Evolutionary conservation across 108 stramenopile species (phyloP).

Genomic region (Fragilariopsis cylindrus): DNA sequence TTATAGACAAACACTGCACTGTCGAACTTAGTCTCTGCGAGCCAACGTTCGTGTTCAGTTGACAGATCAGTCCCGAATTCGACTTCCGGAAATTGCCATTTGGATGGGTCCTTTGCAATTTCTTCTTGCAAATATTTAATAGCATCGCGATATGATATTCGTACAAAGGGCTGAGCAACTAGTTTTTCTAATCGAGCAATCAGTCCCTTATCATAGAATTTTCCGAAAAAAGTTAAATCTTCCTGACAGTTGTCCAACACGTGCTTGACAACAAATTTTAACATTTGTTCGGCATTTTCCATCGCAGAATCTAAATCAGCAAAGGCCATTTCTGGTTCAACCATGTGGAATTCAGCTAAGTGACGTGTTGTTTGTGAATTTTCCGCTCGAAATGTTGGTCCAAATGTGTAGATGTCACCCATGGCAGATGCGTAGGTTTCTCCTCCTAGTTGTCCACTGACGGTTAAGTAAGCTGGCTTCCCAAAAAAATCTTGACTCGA

Average conservation of each 20-base stretch:
- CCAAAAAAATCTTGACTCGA: slow-evolving; percentile 94
- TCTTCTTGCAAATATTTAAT: slow-evolving; percentile 91
- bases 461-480: slow-evolving; percentile 93
- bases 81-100: slow-evolving; percentile 97
- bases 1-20: slow-evolving; percentile 97
- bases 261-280: slow-evolving; percentile 85
- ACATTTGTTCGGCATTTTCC: slow-evolving; percentile 96
- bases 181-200: slow-evolving; percentile 74
- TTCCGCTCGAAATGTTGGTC: slow-evolving; percentile 99
- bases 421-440: slow-evolving; percentile 97
- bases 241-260: slow-evolving; percentile 80
- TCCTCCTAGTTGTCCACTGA: slow-evolving; percentile 94
- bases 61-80: slow-evolving; percentile 97
- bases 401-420: slow-evolving; percentile 99
- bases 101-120: slow-evolving; percentile 93
- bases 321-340: slow-evolving; percentile 99
- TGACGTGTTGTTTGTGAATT: slow-evolving; percentile 98
- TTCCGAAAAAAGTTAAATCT: slow-evolving; percentile 91
- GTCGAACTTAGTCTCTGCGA: slow-evolving; percentile 92
- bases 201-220: slow-evolving; percentile 92
- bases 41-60: slow-evolving; percentile 97
- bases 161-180: slow-evolving; percentile 79
- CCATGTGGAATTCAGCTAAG: slow-evolving; percentile 96
- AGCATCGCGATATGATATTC: slow-evolving; percentile 90
- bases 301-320: slow-evolving; percentile 92